A percentile compares a stretch with the other conserved stretches of the same genome.
phyloP scores from a whole-genome alignment of 768 basidiomycete genomes.

The Hericium alpestre region DNA sequence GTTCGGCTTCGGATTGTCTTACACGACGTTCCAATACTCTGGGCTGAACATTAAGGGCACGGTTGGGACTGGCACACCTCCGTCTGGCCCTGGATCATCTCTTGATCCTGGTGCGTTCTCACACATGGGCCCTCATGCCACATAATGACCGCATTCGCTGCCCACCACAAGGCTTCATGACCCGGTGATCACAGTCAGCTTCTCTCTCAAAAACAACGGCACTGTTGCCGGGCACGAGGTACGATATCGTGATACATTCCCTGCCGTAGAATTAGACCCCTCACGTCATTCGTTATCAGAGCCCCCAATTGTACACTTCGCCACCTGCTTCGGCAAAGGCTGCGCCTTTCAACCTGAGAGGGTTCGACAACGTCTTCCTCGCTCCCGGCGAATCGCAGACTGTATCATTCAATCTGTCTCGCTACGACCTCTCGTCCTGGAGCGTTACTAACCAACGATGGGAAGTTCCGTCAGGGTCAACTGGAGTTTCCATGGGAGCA shows the following conservation, averaged over 20 bases:
- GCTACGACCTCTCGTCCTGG: slow-evolving; percentile 18
- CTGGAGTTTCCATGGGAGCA: slow-evolving; percentile 20
- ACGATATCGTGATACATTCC: slow-evolving; percentile 36
- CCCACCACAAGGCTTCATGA: slow-evolving; percentile 13
- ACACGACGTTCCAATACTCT: slow-evolving; percentile 71
- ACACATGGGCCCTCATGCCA: slow-evolving; percentile 43
- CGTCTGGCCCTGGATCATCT: slow-evolving; percentile 23
- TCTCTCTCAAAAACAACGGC: slow-evolving; percentile 60
- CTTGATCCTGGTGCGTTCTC: background rate
- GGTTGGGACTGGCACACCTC: slow-evolving; percentile 24
- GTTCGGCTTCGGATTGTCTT: slow-evolving; percentile 85
- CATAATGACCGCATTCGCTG: slow-evolving; percentile 34
- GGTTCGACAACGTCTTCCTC: slow-evolving; percentile 17
- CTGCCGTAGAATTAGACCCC: background rate
- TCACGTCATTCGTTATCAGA: slow-evolving; percentile 25
- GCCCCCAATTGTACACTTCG: slow-evolving; percentile 68
- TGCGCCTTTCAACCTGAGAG: slow-evolving; percentile 53
- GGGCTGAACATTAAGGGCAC: slow-evolving; percentile 32
- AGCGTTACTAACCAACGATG: slow-evolving; percentile 24
- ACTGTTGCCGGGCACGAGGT: slow-evolving; percentile 16
- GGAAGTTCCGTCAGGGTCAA: slow-evolving; percentile 20
- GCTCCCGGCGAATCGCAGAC: slow-evolving; percentile 11
- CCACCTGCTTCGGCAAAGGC: slow-evolving; percentile 51
- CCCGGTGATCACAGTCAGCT: slow-evolving; percentile 48
- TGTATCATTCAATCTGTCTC: slow-evolving; percentile 14